Base-by-base conservation (phyloP, 202 grass and related monocot species). In the Carex sylvatica region DNA sequence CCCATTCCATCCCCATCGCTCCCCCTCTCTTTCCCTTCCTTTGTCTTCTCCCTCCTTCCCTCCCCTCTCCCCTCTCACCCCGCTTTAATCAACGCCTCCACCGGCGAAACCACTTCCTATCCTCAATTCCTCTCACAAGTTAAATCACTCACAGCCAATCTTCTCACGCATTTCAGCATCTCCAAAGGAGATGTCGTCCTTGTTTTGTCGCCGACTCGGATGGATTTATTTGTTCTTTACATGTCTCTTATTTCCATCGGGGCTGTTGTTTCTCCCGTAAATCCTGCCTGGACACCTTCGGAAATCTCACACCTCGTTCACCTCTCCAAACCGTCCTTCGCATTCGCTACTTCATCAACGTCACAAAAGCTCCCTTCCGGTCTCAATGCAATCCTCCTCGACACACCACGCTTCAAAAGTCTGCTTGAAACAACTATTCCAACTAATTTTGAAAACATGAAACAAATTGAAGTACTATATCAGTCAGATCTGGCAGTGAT, bases 401-500 rank as follows among this genome's bases (percentile, higher is more conserved):
- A 93, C 14, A 91, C 94, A 35, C 63, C 84, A 1, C 68, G 12
- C 19, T 90, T 90, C 79, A 79, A 36, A n/a, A 82, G 69, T 58
- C 67, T 94, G 16, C 4, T 84, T 1, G 9, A n/a, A 61, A 2
- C 72, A 22, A 2, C 72, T 18, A 30, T 0, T 14, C n/a, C 1
- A 3, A 0, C 10, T 2, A 13, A 23, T 13, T 15, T 15, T 0
- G 0, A 19, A 16, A 30, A 3, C 61, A 22, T 12, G 36, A 61
- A n/a, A 47, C 67, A 47, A 6, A 65, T 23, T 30, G 64, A 26
- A 42, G 79, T 93, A 10, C 6, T 0, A 1, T 26, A 26, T 26
- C 94, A 93, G 59, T 87, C 89, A 6, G 94, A 88, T 0, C 70
- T 84, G 19, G 94, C 94, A 30, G 63, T 40, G 24, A 91, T 97